These are phyloP conservation scores for Achaetomium macrosporum DNA, from an alignment of 2,329 filamentous ascomycete species.

Conservation along the genomic window DNA sequence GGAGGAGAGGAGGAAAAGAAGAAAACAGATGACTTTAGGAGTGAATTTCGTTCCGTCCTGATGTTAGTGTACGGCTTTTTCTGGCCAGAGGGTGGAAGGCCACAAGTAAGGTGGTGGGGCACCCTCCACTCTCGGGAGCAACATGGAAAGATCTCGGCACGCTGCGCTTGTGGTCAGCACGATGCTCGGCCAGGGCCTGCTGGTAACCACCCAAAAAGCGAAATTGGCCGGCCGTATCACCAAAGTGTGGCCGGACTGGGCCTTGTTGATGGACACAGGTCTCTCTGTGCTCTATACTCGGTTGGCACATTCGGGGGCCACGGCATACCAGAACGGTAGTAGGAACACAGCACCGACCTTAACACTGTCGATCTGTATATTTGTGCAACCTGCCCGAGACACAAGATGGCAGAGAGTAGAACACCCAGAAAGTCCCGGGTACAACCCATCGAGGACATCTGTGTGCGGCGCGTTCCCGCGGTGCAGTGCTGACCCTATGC, in stretches of 20 bases:
- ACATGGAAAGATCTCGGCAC: background rate
- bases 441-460: background rate
- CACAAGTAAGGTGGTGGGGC: background rate
- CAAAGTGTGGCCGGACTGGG: background rate
- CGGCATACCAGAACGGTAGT: background rate
- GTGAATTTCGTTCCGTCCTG: too few species aligned
- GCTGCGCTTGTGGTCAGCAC: background rate
- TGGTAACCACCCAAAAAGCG: background rate
- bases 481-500: background rate
- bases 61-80: too few species aligned
- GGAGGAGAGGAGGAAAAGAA: too few species aligned
- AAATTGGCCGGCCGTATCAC: constrained; percentile 5
- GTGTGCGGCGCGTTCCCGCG: background rate
- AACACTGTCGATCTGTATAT: background rate
- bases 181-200: background rate
- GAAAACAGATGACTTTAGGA: too few species aligned
- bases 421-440: background rate
- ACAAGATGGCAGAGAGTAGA: background rate
- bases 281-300: background rate
- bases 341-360: background rate
- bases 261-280: background rate
- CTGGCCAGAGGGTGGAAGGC: too few species aligned
- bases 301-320: background rate
- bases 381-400: background rate
- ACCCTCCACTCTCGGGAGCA: background rate